Conservation (phyloP, 768 basidiomycete genomes). For the Pleurotus giganteus region DNA sequence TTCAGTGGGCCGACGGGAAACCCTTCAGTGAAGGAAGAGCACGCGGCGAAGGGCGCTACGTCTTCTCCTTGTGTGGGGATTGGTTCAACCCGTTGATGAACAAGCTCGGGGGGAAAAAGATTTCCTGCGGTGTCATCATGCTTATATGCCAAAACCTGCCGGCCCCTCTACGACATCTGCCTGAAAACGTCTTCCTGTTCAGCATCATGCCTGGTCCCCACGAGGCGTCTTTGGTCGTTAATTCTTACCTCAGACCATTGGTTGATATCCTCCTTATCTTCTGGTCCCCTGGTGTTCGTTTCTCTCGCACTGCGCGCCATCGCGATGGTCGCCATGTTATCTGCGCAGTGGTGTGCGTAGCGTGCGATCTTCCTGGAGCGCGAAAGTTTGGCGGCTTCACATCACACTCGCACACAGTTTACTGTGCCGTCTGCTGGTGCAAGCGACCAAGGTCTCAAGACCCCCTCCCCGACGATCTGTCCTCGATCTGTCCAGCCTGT, state of each 20-base stretch:
- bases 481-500: background rate
- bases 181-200: slow-evolving; percentile 35
- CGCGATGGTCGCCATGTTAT: slow-evolving; percentile 18
- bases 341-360: slow-evolving; percentile 23
- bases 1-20: slow-evolving; percentile 24
- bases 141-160: slow-evolving; percentile 37
- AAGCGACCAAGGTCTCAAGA: background rate
- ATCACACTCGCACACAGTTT: slow-evolving; percentile 13
- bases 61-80: slow-evolving; percentile 31
- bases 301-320: slow-evolving; percentile 14
- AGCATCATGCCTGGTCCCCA: too few relatives aligned
- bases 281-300: slow-evolving; percentile 30
- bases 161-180: slow-evolving; percentile 20
- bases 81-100: slow-evolving; percentile 33
- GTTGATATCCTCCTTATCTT: slow-evolving; percentile 23
- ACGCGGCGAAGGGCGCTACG: slow-evolving; percentile 22
- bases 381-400: slow-evolving; percentile 21
- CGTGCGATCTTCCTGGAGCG: slow-evolving; percentile 36
- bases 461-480: background rate
- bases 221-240: slow-evolving; percentile 25
- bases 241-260: slow-evolving; percentile 23
- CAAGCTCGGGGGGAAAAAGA: slow-evolving; percentile 20
- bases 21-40: slow-evolving; percentile 18
- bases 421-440: slow-evolving; percentile 17
- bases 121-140: slow-evolving; percentile 28